phyloP scores from a whole-genome alignment of 2,329 filamentous ascomycete genomes.

The Fusarium sarcochroum region DNA sequence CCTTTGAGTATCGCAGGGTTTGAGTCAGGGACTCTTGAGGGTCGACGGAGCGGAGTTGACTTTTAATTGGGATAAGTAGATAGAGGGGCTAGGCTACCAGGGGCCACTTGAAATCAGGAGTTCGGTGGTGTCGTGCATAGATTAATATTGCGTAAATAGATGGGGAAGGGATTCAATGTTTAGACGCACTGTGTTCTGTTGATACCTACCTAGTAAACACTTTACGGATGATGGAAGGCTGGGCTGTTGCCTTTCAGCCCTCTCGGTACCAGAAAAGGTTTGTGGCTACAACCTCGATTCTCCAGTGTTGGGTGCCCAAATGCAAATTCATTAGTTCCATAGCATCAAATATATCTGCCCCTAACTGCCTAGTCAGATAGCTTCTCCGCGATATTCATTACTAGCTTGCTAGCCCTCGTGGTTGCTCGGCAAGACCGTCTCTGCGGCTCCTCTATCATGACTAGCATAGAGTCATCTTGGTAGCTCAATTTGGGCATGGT shows the following conservation, averaged over 20 bases:
- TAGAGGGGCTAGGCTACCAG: neutral
- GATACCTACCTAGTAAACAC: neutral
- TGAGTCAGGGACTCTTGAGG: conserved; percentile 46
- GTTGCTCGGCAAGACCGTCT: conserved; percentile 33
- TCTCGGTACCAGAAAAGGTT: neutral
- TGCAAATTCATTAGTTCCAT: conserved; percentile 16
- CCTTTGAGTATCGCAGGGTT: conserved; percentile 35
- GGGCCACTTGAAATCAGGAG: conserved; percentile 40
- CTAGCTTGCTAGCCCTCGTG: conserved; percentile 30
- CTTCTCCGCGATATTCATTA: conserved; percentile 35
- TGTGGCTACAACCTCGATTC: conserved; percentile 12
- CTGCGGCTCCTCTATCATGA: conserved; percentile 27
- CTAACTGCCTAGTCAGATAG: conserved; percentile 22
- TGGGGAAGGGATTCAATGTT: neutral
- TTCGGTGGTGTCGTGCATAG: conserved; percentile 44
- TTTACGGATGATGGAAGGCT: neutral
- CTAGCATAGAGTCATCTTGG: conserved; percentile 26
- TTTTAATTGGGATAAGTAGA: conserved; percentile 32
- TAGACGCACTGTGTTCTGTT: conserved; percentile 1
- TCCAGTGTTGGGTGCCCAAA: neutral
- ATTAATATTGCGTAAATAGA: conserved; percentile 39
- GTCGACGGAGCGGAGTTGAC: conserved; percentile 29
- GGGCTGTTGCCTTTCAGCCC: neutral
- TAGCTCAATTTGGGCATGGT: conserved; percentile 5
- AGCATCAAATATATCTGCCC: neutral